Evolutionary conservation across 495 filamentous ascomycete genomes (phyloP).

Genomic region (Podospora pseudoanserina): DNA sequence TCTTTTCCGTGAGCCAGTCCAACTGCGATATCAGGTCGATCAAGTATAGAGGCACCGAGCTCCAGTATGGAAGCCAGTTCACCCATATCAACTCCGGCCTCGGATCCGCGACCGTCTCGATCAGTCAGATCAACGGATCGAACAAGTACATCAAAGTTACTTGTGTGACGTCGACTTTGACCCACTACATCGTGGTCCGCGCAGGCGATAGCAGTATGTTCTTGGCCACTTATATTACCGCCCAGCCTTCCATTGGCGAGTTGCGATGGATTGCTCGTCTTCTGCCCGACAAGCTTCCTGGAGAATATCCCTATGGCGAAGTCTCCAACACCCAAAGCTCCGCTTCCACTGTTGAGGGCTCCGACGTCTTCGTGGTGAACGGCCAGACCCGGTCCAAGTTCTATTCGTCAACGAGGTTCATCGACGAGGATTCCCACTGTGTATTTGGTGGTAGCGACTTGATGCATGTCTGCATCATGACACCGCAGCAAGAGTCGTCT

Average conservation of each 20-base stretch:
- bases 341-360: slow-evolving; percentile 54
- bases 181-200: slow-evolving; percentile 60
- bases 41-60: slow-evolving; percentile 54
- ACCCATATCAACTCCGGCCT: slow-evolving; percentile 61
- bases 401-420: slow-evolving; percentile 63
- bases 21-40: slow-evolving; percentile 64
- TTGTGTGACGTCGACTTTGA: slow-evolving; percentile 56
- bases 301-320: slow-evolving; percentile 50
- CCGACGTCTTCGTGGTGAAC: slow-evolving; percentile 59
- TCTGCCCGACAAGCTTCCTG: slow-evolving; percentile 51
- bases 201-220: slow-evolving; percentile 57
- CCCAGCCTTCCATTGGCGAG: slow-evolving; percentile 58
- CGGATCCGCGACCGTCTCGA: slow-evolving; percentile 55
- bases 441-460: slow-evolving; percentile 45
- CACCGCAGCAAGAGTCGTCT: slow-evolving; percentile 49
- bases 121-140: slow-evolving; percentile 37
- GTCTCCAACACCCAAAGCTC: slow-evolving; percentile 50
- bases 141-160: slow-evolving; percentile 58
- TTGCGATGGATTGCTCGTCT: slow-evolving; percentile 63
- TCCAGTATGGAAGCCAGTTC: slow-evolving; percentile 50
- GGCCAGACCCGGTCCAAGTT: slow-evolving; percentile 66
- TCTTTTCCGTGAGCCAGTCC: slow-evolving; percentile 53
- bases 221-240: slow-evolving; percentile 61
- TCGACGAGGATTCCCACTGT: slow-evolving; percentile 64
- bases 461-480: slow-evolving; percentile 50